Evolutionary conservation across 352 stramenopile genomes (phyloP).

Genomic region (Globisporangium radiosum): DNA sequence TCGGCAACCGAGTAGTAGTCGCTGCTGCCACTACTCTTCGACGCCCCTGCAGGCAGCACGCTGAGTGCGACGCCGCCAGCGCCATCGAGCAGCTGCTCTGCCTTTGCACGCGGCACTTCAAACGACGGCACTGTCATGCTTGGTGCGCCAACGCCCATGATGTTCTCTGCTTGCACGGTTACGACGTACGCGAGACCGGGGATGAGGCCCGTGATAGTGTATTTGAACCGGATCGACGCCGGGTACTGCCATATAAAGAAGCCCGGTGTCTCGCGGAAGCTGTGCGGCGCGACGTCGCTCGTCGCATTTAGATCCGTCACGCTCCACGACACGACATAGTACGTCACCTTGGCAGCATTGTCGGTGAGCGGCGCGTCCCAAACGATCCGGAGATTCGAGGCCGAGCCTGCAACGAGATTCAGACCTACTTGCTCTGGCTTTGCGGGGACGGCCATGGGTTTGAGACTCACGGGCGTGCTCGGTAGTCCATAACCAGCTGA

Average conservation of each 20-base stretch:
- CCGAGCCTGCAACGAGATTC: slow-evolving; percentile 61
- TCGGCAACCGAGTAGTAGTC: slow-evolving; percentile 24
- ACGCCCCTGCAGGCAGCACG: slow-evolving; percentile 24
- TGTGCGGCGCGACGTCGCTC: not conserved
- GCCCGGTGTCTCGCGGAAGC: slow-evolving; percentile 32
- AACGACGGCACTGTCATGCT: slow-evolving; percentile 35
- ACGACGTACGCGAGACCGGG: slow-evolving; percentile 48
- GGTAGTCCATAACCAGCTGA: slow-evolving; percentile 60
- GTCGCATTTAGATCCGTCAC: slow-evolving; percentile 32
- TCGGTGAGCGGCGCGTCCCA: slow-evolving; percentile 82
- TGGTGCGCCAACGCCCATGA: slow-evolving; percentile 53
- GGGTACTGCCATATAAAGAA: slow-evolving; percentile 49
- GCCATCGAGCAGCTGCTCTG: slow-evolving; percentile 37
- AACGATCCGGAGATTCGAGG: slow-evolving; percentile 72
- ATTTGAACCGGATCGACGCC: slow-evolving; percentile 54
- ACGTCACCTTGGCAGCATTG: slow-evolving; percentile 76
- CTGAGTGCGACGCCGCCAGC: slow-evolving; percentile 49
- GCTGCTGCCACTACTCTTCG: slow-evolving; percentile 3
- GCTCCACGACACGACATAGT: slow-evolving; percentile 88
- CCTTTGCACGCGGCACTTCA: slow-evolving; percentile 54
- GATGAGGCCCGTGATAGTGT: slow-evolving; percentile 43
- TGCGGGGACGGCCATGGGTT: slow-evolving; percentile 84
- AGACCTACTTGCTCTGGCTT: slow-evolving; percentile 66
- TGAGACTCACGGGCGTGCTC: slow-evolving; percentile 49
- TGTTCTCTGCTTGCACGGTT: slow-evolving; percentile 54